Conservation (phyloP, 2,329 filamentous ascomycete genomes). For the Epichloe gansuensis region DNA sequence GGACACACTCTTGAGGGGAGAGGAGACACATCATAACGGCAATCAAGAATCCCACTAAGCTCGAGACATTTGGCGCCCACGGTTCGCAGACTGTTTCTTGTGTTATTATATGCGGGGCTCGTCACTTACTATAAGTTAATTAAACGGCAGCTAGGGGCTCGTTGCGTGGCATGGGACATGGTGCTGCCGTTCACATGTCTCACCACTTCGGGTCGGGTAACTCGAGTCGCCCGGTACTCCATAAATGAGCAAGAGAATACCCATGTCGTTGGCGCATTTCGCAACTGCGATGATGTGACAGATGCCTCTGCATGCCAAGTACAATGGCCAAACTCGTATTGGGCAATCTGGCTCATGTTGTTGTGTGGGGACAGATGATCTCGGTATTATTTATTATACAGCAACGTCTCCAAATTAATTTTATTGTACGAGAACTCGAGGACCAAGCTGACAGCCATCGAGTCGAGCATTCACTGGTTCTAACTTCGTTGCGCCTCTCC, state of each 20-base stretch:
- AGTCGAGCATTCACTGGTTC: no score
- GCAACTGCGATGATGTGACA: background rate
- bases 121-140: background rate
- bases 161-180: background rate
- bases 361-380: background rate
- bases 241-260: no score
- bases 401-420: no score
- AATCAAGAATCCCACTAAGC: background rate
- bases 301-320: background rate
- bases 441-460: no score
- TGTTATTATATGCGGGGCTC: no score
- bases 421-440: no score
- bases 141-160: background rate
- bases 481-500: no score
- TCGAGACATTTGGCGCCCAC: no score
- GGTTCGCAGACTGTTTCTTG: no score
- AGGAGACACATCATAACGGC: background rate
- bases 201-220: background rate
- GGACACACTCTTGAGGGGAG: background rate
- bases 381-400: background rate
- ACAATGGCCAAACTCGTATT: background rate
- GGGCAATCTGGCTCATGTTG: background rate
- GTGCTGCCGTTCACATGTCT: background rate
- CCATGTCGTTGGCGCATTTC: no score
- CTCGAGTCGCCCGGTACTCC: background rate